phyloP scores from a whole-genome alignment of 2,329 filamentous ascomycete genomes.

The Calonectria multiphialidica region DNA sequence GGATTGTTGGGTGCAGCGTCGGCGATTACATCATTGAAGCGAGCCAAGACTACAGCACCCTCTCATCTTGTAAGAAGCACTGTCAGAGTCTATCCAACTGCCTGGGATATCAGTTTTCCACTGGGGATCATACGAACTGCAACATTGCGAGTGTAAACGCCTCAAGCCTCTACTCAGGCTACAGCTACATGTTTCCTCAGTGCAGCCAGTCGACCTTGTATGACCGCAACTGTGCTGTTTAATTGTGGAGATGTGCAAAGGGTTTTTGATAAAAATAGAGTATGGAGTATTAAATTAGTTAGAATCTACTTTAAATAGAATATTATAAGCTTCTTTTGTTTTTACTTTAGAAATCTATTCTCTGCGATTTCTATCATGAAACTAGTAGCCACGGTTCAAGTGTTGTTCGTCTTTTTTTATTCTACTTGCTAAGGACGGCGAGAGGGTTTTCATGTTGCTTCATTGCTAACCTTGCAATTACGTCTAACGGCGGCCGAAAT shows the following conservation, averaged over 20 bases:
- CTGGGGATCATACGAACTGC: background rate
- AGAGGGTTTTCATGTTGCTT: no score
- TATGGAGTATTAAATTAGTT: no score
- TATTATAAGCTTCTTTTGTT: no score
- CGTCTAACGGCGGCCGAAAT: no score
- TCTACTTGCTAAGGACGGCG: no score
- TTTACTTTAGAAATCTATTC: no score
- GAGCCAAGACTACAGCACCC: background rate
- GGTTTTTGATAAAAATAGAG: no score
- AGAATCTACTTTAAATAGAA: no score
- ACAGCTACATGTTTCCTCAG: background rate
- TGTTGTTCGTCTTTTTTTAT: no score
- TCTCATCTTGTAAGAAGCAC: background rate
- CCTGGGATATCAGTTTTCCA: background rate
- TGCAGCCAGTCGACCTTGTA: background rate
- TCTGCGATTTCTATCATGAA: no score
- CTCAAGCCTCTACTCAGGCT: background rate
- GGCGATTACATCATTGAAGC: background rate
- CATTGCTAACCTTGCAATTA: no score
- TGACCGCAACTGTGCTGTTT: constrained; percentile 1
- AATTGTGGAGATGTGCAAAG: background rate
- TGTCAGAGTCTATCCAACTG: background rate
- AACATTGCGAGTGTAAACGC: background rate
- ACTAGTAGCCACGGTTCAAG: no score
- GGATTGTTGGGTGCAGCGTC: background rate